phyloP scores from a whole-genome alignment of 306 rosid genomes.

The Abrus pulchellus region DNA sequence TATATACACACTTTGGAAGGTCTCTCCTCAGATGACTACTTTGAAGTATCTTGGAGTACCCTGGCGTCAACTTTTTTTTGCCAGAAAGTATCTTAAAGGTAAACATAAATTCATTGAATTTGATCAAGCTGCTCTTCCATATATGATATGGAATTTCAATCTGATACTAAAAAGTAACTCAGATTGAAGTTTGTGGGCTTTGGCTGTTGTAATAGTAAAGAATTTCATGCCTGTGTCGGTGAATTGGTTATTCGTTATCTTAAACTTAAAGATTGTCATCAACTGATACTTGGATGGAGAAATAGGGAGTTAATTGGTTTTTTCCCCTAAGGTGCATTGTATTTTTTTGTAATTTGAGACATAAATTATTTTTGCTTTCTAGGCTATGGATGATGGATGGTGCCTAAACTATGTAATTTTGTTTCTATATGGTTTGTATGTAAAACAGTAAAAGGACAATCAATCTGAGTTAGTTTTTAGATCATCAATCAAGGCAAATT shows the following conservation, averaged over 20 bases:
- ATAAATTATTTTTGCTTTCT: constrained; percentile 13
- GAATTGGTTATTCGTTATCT: constrained; percentile 4
- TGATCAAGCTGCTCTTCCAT: not conserved
- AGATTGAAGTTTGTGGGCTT: not conserved
- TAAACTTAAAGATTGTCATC: constrained; percentile 29
- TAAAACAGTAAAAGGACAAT: not conserved
- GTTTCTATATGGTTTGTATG: not conserved
- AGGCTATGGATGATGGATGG: not conserved
- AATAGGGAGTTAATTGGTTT: not conserved
- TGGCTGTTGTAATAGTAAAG: not conserved
- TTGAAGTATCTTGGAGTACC: constrained; percentile 53
- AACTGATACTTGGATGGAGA: constrained; percentile 4
- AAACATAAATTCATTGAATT: constrained; percentile 29
- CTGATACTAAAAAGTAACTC: not conserved
- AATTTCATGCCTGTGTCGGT: not conserved
- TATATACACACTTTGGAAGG: constrained; percentile 33
- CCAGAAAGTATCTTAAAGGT: constrained; percentile 63
- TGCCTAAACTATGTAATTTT: constrained; percentile 20
- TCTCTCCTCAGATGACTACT: constrained; percentile 55
- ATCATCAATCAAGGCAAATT: not conserved
- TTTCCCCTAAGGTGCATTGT: not conserved
- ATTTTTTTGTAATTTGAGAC: not conserved
- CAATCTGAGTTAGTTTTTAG: too few species aligned
- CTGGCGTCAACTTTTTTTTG: constrained; percentile 41
- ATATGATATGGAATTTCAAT: not conserved